Conservation (phyloP, 352 stramenopile species). For the Nothophytophthora sp. region DNA sequence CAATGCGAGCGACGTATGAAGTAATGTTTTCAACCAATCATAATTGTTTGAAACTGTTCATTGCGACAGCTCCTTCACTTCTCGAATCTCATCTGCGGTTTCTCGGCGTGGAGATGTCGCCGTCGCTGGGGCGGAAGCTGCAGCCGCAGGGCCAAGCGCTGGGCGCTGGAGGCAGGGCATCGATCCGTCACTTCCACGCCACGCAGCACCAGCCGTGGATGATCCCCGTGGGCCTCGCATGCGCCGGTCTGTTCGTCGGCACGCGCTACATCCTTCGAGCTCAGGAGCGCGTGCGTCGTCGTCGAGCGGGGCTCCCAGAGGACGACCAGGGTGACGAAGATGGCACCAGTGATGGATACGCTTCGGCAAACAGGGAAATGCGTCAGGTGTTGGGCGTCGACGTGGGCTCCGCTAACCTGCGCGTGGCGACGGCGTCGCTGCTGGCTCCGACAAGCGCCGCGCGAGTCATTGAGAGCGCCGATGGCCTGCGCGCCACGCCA, state of each 20-base stretch:
- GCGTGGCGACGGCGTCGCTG: slow-evolving; percentile 42
- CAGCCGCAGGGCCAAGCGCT: background rate
- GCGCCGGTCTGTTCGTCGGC: slow-evolving; percentile 49
- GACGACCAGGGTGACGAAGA: slow-evolving; percentile 40
- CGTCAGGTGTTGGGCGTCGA: slow-evolving; percentile 57
- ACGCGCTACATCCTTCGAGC: slow-evolving; percentile 59
- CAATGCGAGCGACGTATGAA: slow-evolving; percentile 18
- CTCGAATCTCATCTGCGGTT: too few species aligned
- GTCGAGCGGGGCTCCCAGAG: slow-evolving; percentile 42
- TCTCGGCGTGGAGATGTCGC: too few species aligned
- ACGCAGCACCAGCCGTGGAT: slow-evolving; percentile 55
- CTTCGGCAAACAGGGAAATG: slow-evolving; percentile 17
- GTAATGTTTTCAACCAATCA: too few species aligned
- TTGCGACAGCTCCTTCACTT: too few species aligned
- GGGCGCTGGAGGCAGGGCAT: too few species aligned
- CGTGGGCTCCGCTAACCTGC: slow-evolving; percentile 51
- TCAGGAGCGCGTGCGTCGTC: slow-evolving; percentile 54
- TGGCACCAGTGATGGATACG: slow-evolving; percentile 1
- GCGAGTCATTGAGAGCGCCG: slow-evolving; percentile 58
- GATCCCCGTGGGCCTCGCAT: slow-evolving; percentile 43
- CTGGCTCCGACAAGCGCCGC: slow-evolving; percentile 13
- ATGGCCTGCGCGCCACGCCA: slow-evolving; percentile 52
- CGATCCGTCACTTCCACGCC: slow-evolving; percentile 49
- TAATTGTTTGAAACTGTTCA: too few species aligned
- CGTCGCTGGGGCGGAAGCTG: too few species aligned